Base-by-base conservation (phyloP, 331 rosid genomes). In the Quercus lobata region DNA sequence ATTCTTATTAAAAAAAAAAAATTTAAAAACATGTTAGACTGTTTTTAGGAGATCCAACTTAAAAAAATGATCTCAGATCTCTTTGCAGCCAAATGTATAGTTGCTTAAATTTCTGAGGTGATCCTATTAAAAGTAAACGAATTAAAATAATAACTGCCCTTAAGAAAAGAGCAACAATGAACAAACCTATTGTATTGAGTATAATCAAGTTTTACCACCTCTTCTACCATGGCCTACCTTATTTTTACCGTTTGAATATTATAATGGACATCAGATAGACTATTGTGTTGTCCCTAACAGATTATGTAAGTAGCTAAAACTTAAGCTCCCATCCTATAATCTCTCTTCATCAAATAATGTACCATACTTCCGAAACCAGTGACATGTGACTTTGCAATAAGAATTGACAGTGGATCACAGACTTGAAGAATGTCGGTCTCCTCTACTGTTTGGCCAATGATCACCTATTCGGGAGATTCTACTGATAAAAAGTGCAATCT, bases 381-480 rank as follows among this genome's bases (percentile, higher is more conserved):
- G 18, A 25, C 14, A 21, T 75, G 53, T 75, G 34, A 76, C 58
- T 62, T 79, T 25, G 34, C 29, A 76, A 35, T 37, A 65, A 76
- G 78, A 79, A 65, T 60, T 32, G 46, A 63, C 72, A 37, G 24
- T 5, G 79, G 62, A 10, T 35, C 82, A 79, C 37, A 68, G 11
- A 14, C 35, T 58, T 54, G 9, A 44, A 29, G 63, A n/a, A 27
- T 10, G 21, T 46, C 57, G 69, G 19, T 15, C 32, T 30, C 56
- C 78, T 35, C 73, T n/a, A 63, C 54, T 49, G 34, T 12, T 41
- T 46, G 34, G 75, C 3, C 37, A 22, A 46, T 19, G 19, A 25
- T 6, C 21, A 71, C 11, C 58, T 14, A 14, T 71, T 24, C 7
- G 25, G 57, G 56, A 17, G 17, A 70, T 70, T 70, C 34, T 22